A percentile compares a stretch with the other conserved stretches of the same genome.
phyloP scores from a whole-genome alignment of 1,284 basidiomycete genomes.

The Flammula alnicola region DNA sequence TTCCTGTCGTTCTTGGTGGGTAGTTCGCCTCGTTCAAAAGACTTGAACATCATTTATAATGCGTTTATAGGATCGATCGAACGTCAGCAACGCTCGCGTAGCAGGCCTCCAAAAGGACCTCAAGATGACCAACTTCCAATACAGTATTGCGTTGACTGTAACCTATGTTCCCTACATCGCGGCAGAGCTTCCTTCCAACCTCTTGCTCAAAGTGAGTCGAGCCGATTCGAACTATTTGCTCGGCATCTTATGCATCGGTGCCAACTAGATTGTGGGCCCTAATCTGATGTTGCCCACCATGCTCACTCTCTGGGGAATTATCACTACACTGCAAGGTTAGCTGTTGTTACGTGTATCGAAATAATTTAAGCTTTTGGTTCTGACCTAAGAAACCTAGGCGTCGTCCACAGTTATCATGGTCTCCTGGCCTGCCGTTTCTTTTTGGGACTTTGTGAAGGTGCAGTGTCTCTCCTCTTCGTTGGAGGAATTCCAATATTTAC shows the following conservation, averaged over 20 bases:
- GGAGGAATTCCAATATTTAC: neutral
- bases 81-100: constrained; percentile 49
- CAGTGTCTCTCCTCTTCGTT: neutral
- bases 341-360: constrained; percentile 5
- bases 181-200: constrained; percentile 35
- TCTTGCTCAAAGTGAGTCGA: constrained; percentile 23
- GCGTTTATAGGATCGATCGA: constrained; percentile 48
- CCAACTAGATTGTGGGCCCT: constrained; percentile 53
- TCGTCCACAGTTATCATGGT: constrained; percentile 28
- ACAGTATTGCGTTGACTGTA: neutral
- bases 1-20: constrained; percentile 55
- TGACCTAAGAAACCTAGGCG: constrained; percentile 32
- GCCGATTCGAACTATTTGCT: too few relatives aligned
- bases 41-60: constrained; percentile 18
- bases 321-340: constrained; percentile 57
- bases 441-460: constrained; percentile 32
- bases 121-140: constrained; percentile 19
- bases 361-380: neutral
- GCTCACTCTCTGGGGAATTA: constrained; percentile 61
- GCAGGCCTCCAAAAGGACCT: constrained; percentile 43
- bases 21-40: constrained; percentile 5
- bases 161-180: constrained; percentile 31
- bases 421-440: constrained; percentile 31
- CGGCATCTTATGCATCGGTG: neutral
- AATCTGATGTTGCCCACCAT: constrained; percentile 59